These are phyloP conservation scores for Fagus crenata DNA, from an alignment of 306 rosid genomes.

Conservation along the genomic window DNA sequence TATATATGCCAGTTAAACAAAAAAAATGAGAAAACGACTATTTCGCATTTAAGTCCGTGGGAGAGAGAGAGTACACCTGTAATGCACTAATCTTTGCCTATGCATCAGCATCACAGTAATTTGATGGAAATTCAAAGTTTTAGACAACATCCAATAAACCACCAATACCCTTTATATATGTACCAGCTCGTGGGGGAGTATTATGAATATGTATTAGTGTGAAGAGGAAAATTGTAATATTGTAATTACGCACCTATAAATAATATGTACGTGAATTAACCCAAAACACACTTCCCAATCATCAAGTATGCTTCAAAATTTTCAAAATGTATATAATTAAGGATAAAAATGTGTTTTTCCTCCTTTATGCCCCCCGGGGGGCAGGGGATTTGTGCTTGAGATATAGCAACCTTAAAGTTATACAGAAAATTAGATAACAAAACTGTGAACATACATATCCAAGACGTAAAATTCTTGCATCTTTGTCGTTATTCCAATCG, in stretches of 20 bases:
- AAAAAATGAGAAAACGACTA: background rate
- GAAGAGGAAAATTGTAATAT: no score
- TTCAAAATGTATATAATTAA: background rate
- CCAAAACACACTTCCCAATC: no score
- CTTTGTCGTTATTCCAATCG: constrained; percentile 69
- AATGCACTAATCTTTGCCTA: background rate
- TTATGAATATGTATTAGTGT: no score
- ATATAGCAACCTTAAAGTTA: background rate
- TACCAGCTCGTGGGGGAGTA: no score
- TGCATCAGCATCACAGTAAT: background rate
- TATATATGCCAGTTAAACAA: background rate
- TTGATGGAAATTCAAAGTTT: background rate
- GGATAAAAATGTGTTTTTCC: background rate
- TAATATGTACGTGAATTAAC: no score
- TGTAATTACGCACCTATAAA: no score
- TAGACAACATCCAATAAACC: background rate
- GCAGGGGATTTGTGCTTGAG: background rate
- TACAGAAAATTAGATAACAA: background rate
- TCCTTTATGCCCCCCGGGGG: background rate
- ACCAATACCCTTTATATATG: background rate
- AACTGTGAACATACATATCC: constrained; percentile 58
- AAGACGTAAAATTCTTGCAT: constrained; percentile 69
- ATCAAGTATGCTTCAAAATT: background rate
- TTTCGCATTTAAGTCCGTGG: background rate
- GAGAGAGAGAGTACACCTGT: background rate